These are phyloP conservation scores for Crithidia fasciculata DNA, from an alignment of 208 protist species.

Conservation along the genomic window DNA sequence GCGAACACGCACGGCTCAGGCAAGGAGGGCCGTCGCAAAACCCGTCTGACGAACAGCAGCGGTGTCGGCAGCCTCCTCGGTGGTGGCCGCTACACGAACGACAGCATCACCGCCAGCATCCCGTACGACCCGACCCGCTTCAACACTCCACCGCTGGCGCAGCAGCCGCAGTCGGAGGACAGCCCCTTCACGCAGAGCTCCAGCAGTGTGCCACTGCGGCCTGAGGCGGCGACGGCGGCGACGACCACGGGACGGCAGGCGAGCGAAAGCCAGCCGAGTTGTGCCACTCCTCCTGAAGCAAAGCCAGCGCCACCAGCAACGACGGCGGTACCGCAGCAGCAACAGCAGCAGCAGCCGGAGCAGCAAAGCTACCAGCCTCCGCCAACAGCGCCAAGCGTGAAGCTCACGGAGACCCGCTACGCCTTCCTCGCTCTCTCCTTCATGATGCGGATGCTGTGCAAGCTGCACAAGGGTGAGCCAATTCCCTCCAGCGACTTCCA, in stretches of 20 bases:
- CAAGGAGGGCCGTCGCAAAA: conserved; percentile 9
- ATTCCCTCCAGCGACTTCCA: conserved; percentile 81
- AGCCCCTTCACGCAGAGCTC: conserved; percentile 8
- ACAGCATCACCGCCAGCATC: conserved; percentile 39
- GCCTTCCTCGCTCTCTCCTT: conserved; percentile 49
- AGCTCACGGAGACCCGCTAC: conserved; percentile 34
- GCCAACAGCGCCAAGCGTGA: conserved; percentile 5
- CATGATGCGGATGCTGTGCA: conserved; percentile 68
- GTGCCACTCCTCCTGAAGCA: conserved; percentile 25
- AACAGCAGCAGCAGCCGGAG: conserved; percentile 15
- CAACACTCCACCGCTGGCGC: conserved; percentile 24
- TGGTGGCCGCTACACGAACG: conserved; percentile 19
- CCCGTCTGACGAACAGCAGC: background rate
- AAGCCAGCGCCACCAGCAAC: background rate
- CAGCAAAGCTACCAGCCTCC: conserved; percentile 3
- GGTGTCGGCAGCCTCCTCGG: background rate
- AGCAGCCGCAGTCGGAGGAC: conserved; percentile 10
- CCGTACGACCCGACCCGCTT: conserved; percentile 28
- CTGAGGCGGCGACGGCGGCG: background rate
- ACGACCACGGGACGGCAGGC: background rate
- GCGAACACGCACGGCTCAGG: background rate
- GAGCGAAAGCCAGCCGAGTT: conserved; percentile 19
- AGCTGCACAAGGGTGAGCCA: conserved; percentile 54
- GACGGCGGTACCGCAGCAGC: background rate
- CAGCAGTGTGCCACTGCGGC: background rate